Evolutionary conservation across 257 asterid species (phyloP).

Genomic region (Pogostemon cablin): DNA sequence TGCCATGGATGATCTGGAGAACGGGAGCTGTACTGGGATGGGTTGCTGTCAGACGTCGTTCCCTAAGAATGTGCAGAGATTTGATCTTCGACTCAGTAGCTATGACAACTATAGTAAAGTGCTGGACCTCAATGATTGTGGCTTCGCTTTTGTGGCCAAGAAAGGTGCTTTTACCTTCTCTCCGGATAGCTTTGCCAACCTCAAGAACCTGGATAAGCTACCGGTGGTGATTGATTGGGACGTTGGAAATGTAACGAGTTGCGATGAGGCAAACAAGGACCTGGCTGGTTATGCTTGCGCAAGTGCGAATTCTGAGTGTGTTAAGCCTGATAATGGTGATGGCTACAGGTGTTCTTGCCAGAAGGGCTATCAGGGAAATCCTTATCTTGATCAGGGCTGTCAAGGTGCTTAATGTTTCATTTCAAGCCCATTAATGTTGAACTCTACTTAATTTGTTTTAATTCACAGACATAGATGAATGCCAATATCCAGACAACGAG

Average conservation of each 20-base stretch:
- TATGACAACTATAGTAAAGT: background rate
- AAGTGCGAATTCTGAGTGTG: conserved; percentile 30
- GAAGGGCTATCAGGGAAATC: conserved; percentile 50
- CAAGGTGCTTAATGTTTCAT: conserved; percentile 31
- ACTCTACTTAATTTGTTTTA: background rate
- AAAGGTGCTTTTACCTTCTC: conserved; percentile 29
- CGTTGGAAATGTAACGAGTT: conserved; percentile 27
- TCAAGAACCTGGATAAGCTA: conserved; percentile 19
- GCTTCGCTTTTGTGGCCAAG: conserved; percentile 38
- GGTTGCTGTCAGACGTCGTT: conserved; percentile 46
- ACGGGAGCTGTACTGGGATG: conserved; percentile 34
- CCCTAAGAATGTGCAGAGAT: conserved; percentile 11
- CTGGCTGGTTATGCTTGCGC: conserved; percentile 38
- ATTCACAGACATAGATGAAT: conserved; percentile 51
- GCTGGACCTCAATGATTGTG: conserved; percentile 27
- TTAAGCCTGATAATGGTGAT: conserved; percentile 4
- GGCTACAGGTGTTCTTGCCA: conserved; percentile 51
- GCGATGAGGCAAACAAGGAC: conserved; percentile 25
- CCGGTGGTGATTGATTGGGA: conserved; percentile 52
- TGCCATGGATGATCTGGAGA: background rate
- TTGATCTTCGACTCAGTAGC: background rate
- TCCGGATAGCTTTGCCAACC: background rate
- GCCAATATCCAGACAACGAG: conserved; percentile 12
- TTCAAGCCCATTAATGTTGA: too few relatives aligned
- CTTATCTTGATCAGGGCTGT: conserved; percentile 42